Conservation (phyloP, 176 grass and related monocot genomes). For the Alloteropsis semialata region DNA sequence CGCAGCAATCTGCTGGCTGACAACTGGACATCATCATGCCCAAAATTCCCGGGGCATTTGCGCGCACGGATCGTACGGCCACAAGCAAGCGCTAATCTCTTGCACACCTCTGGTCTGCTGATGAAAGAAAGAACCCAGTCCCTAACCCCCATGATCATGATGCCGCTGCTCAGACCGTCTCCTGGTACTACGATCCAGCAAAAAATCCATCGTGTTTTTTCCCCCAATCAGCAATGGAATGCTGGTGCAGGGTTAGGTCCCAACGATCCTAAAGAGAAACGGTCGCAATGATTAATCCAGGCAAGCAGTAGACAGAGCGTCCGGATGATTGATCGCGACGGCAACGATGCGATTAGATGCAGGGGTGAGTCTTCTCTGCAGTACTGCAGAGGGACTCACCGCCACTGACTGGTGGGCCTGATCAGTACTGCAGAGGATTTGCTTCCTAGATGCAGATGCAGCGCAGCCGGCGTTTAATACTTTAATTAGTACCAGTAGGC, state of each 20-base stretch:
- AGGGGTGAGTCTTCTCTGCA: no score
- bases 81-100: background rate
- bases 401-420: no score
- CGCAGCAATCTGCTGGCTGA: slow-evolving; percentile 10
- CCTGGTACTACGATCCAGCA: background rate
- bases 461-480: no score
- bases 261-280: slow-evolving; percentile 10
- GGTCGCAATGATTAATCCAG: slow-evolving; percentile 34
- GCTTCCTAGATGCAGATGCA: no score
- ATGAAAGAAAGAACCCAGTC: background rate
- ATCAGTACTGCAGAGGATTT: no score
- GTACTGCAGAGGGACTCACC: no score
- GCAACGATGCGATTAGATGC: no score
- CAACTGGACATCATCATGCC: slow-evolving; percentile 26
- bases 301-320: background rate
- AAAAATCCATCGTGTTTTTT: background rate
- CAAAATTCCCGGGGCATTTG: background rate
- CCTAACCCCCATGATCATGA: background rate
- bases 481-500: background rate
- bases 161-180: background rate
- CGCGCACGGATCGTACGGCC: no score
- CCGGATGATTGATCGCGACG: slow-evolving; percentile 24
- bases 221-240: background rate
- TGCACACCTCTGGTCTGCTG: background rate
- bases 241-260: background rate